A percentile compares a stretch with the other conserved stretches of the same genome.
Conservation (phyloP, 257 asterid species). For the Datura wrightii region DNA sequence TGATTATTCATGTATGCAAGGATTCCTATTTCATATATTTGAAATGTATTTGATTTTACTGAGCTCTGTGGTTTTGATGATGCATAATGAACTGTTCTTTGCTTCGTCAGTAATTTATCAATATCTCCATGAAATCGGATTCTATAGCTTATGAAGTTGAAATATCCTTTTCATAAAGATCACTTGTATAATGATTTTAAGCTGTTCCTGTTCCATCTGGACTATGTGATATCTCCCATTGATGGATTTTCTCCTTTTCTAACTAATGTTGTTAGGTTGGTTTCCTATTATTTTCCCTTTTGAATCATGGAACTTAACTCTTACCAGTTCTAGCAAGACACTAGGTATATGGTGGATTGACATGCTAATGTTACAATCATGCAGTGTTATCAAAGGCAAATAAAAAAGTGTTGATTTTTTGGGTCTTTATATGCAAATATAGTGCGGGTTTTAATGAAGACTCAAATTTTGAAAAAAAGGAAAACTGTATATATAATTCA, state of each 20-base stretch:
- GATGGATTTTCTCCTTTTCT: constrained; percentile 14
- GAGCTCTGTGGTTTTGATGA: constrained; percentile 1
- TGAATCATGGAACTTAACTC: neutral
- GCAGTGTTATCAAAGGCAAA: neutral
- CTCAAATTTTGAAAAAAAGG: neutral
- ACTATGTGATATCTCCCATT: neutral
- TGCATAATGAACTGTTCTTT: neutral
- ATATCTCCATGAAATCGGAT: neutral
- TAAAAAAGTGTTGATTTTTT: neutral
- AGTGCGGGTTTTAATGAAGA: neutral
- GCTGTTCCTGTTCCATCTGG: neutral
- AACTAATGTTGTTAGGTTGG: neutral
- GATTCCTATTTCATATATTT: constrained; percentile 8
- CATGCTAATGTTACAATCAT: neutral
- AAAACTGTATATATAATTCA: neutral
- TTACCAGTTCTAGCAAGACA: neutral
- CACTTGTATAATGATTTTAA: constrained; percentile 1
- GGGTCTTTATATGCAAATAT: neutral
- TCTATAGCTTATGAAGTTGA: constrained; percentile 1
- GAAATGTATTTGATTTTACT: constrained; percentile 16
- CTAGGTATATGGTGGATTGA: constrained; percentile 7
- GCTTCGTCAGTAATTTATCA: constrained; percentile 1
- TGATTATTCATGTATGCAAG: constrained; percentile 30
- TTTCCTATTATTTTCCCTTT: neutral
- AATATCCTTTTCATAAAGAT: neutral